Evolutionary conservation across 805 yeast genomes (phyloP), one percentile per base, ranked within the genome.

Genomic region (Wickerhamiella occidentalis): DNA sequence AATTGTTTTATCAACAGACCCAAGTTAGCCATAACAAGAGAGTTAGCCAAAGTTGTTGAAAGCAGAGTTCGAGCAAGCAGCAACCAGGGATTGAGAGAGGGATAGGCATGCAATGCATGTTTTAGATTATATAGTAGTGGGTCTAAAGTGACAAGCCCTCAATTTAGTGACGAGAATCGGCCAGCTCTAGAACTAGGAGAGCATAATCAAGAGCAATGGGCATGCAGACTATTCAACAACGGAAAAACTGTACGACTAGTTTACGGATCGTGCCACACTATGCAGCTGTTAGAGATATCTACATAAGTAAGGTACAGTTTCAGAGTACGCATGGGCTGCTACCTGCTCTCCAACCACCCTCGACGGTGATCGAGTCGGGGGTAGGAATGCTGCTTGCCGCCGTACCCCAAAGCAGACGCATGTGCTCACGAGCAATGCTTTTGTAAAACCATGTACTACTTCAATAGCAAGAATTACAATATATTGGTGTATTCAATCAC

Each of bases 281-380:
- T 33, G 38, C 38, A n/a, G 8, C 19, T 33, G 18, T 33, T 33
- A 15, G 19, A 33, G 38, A 33, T 33, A 33, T 33, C 18, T 15
- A 33, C 38, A 33, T 12, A 33, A 33, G 38, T 33, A 33, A 33
- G 38, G 38, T 33, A 33, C 38, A 33, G 38, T 33, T 33, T 33
- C 38, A 33, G n/a, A 33, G 11, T 7, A 6, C 9, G 38, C 19
- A 33, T 33, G 38, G 38, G 18, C 3, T 6, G 9, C 7, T 15
- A 6, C 18, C 15, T 17, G 11, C 15, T 29, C n/a, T n/a, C 12
- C 33, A 13, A 29, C 33, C n/a, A 13, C 33, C 33, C 13, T 9
- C 13, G 33, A 33, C 9, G 38, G 19, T 9, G 9, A 15, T 33
- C 19, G 38, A 19, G 38, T 33, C 15, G 38, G 38, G 38, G 38